Conservation (phyloP, 2,329 filamentous ascomycete genomes). For the Sporothrix curviconia region DNA sequence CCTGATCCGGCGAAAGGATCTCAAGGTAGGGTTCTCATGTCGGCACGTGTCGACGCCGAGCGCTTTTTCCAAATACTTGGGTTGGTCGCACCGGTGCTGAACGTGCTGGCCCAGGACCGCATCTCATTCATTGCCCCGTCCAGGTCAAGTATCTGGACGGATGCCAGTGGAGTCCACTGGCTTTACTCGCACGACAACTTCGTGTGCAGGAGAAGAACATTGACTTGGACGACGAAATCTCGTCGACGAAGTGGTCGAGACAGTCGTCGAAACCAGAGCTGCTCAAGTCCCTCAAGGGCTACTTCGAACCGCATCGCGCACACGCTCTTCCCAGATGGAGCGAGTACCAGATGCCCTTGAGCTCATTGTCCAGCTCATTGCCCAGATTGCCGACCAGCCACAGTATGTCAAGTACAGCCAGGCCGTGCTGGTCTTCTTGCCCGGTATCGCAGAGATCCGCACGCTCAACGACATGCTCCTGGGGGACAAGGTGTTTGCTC, state of each 20-base stretch:
- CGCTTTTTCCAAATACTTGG: slow-evolving; percentile 85
- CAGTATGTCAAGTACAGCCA: slow-evolving; percentile 68
- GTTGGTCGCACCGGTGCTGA: slow-evolving; percentile 77
- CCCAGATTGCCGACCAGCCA: slow-evolving; percentile 64
- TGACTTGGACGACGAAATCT: slow-evolving; percentile 59
- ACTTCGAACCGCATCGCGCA: slow-evolving; percentile 70
- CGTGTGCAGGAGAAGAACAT: slow-evolving; percentile 47
- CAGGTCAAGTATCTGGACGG: slow-evolving; percentile 81
- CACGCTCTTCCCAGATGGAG: slow-evolving; percentile 71
- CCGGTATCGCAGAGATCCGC: slow-evolving; percentile 88
- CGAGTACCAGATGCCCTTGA: slow-evolving; percentile 86
- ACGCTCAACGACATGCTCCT: slow-evolving; percentile 79
- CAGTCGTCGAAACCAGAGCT: slow-evolving; percentile 50
- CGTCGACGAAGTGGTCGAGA: slow-evolving; percentile 44
- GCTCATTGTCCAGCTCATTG: slow-evolving; percentile 72
- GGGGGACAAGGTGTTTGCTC: slow-evolving; percentile 67
- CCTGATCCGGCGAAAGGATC: slow-evolving; percentile 65
- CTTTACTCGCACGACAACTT: slow-evolving; percentile 55
- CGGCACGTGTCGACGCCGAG: slow-evolving; percentile 88
- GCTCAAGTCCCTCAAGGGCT: slow-evolving; percentile 60
- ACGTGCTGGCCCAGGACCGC: slow-evolving; percentile 87
- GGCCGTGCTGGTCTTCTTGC: slow-evolving; percentile 89
- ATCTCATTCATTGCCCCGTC: slow-evolving; percentile 89
- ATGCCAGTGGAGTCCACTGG: slow-evolving; percentile 84
- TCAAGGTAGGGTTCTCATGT: slow-evolving; percentile 97